These are phyloP conservation scores for Tetrapisispora iriomotensis DNA, from an alignment of 805 yeast genomes.

Conservation along the genomic window DNA sequence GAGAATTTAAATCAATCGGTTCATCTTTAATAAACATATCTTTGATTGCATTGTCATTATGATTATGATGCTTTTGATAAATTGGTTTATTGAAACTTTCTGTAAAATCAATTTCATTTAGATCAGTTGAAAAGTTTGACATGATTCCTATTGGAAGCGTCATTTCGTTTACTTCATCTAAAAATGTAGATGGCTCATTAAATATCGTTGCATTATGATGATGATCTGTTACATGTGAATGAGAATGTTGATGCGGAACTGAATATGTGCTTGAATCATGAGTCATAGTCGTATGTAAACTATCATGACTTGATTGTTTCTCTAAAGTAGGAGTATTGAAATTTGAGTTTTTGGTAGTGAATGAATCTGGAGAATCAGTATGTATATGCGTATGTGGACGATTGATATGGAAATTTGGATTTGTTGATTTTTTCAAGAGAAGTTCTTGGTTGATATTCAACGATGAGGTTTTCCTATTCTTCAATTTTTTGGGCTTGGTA, in stretches of 20 bases:
- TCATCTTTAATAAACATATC: neutral
- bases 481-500: constrained; percentile 9
- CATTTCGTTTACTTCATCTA: neutral
- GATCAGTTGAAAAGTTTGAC: constrained; percentile 7
- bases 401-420: constrained; percentile 11
- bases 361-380: constrained; percentile 1
- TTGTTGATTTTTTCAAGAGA: constrained; percentile 12
- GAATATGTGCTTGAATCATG: too few species aligned
- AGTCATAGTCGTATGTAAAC: neutral
- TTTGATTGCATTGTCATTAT: neutral
- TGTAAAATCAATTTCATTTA: constrained; percentile 30
- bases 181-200: neutral
- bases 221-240: neutral
- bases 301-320: neutral
- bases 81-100: constrained; percentile 23
- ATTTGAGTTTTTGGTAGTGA: neutral
- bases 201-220: neutral
- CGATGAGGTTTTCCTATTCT: constrained; percentile 5
- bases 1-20: neutral
- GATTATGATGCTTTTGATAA: constrained; percentile 6
- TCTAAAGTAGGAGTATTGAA: neutral
- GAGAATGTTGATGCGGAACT: neutral
- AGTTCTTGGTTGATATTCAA: constrained; percentile 6
- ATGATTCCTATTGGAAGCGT: neutral
- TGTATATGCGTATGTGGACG: constrained; percentile 1